Evolutionary conservation across 2,329 filamentous ascomycete genomes (phyloP).

Genomic region (Diplocarpon rosae): DNA sequence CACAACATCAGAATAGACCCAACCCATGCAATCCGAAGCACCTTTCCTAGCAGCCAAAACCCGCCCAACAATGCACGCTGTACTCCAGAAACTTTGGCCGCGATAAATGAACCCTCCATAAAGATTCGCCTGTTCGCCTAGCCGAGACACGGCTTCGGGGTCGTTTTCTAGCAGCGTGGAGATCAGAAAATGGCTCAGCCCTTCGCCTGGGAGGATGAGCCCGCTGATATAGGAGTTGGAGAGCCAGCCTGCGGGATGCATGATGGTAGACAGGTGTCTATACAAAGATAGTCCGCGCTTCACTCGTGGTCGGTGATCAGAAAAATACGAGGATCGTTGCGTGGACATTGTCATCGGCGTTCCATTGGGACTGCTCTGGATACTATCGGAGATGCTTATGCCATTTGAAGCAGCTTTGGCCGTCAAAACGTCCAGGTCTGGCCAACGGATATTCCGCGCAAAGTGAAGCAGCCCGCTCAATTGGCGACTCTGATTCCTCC

Average conservation of each 20-base stretch:
- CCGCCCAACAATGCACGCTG: slow-evolving; percentile 51
- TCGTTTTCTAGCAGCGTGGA: slow-evolving; percentile 55
- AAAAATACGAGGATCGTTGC: slow-evolving; percentile 26
- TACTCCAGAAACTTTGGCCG: slow-evolving; percentile 59
- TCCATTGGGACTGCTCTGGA: slow-evolving; percentile 18
- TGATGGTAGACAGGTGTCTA: slow-evolving; percentile 41
- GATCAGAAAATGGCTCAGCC: slow-evolving; percentile 52
- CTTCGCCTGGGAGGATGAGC: slow-evolving; percentile 52
- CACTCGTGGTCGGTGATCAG: slow-evolving; percentile 16
- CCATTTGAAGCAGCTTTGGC: slow-evolving; percentile 25
- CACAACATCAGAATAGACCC: slow-evolving; percentile 51
- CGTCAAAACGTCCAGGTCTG: slow-evolving; percentile 37
- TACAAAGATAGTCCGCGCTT: slow-evolving; percentile 18
- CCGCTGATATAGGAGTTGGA: slow-evolving; percentile 58
- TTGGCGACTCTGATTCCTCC: slow-evolving; percentile 45
- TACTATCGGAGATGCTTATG: slow-evolving; percentile 20
- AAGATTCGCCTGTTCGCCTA: slow-evolving; percentile 51
- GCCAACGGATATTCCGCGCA: slow-evolving; percentile 51
- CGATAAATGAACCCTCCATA: slow-evolving; percentile 54
- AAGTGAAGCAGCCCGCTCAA: slow-evolving; percentile 53
- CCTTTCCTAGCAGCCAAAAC: slow-evolving; percentile 52
- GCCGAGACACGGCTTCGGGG: slow-evolving; percentile 41
- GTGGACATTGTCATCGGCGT: slow-evolving; percentile 25
- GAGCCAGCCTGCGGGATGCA: slow-evolving; percentile 53
- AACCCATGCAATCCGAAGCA: slow-evolving; percentile 55